phyloP scores from a whole-genome alignment of 2,329 filamentous ascomycete genomes.

The Monosporascus sp. region DNA sequence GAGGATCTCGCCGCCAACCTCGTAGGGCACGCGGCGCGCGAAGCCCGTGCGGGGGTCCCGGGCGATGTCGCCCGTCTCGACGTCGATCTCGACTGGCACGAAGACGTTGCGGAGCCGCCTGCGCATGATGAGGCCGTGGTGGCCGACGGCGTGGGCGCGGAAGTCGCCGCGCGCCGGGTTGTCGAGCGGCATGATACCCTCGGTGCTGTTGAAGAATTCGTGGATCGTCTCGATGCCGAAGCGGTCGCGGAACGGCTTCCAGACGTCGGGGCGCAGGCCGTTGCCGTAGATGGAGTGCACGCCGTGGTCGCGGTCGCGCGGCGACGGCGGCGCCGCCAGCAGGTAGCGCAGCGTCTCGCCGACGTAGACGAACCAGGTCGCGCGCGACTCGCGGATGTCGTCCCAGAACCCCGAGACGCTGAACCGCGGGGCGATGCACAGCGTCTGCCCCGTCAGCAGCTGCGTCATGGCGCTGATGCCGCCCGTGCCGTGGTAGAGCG shows the following conservation, averaged over 20 bases:
- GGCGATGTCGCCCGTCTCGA: constrained; percentile 60
- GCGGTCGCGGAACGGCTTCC: constrained; percentile 57
- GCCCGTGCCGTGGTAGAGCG: constrained; percentile 70
- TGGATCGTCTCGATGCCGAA: constrained; percentile 57
- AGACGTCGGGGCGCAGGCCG: constrained; percentile 63
- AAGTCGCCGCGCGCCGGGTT: constrained; percentile 59
- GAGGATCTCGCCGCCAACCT: constrained; percentile 69
- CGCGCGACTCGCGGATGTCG: constrained; percentile 61
- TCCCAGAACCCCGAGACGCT: constrained; percentile 65
- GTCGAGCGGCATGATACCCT: constrained; percentile 60
- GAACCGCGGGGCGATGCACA: constrained; percentile 63
- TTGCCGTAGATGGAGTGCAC: constrained; percentile 60
- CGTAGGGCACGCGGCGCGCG: constrained; percentile 55
- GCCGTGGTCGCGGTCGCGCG: constrained; percentile 53
- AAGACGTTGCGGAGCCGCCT: constrained; percentile 46
- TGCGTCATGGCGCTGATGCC: constrained; percentile 52
- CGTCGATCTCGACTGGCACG: constrained; percentile 63
- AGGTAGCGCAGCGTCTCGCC: constrained; percentile 73
- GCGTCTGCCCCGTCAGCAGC: constrained; percentile 46
- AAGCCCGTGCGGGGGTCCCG: constrained; percentile 65
- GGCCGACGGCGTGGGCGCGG: constrained; percentile 58
- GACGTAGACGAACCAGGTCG: constrained; percentile 71
- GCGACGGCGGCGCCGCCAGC: constrained; percentile 59
- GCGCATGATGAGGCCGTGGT: constrained; percentile 61
- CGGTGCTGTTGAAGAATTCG: constrained; percentile 76